A percentile compares a stretch with the other conserved stretches of the same genome.
These are phyloP conservation scores for Auriculariales sp. DNA, from an alignment of 768 basidiomycete genomes.

Conservation along the genomic window DNA sequence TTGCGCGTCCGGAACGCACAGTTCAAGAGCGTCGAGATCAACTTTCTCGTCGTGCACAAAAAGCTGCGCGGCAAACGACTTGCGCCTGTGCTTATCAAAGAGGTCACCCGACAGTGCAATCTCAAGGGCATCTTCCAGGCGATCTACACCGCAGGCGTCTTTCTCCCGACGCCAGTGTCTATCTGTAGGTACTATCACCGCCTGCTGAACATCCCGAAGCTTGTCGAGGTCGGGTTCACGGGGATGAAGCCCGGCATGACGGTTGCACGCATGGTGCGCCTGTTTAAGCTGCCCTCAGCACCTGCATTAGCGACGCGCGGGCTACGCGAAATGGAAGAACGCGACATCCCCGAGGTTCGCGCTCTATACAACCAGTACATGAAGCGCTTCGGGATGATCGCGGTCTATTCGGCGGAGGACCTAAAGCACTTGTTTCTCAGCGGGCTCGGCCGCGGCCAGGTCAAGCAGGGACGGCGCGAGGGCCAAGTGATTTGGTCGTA, in stretches of 20 bases:
- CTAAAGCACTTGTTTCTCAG: conserved; percentile 77
- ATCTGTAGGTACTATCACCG: conserved; percentile 82
- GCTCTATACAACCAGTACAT: conserved; percentile 66
- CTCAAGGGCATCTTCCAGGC: conserved; percentile 89
- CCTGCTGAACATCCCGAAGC: conserved; percentile 78
- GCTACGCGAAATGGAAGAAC: conserved; percentile 77
- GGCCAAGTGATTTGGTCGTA: conserved; percentile 93
- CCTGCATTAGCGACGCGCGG: conserved; percentile 34
- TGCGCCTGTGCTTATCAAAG: conserved; percentile 92
- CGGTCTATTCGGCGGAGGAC: conserved; percentile 63
- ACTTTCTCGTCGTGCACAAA: conserved; percentile 96
- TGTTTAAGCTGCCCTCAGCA: conserved; percentile 48
- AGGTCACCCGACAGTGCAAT: conserved; percentile 86
- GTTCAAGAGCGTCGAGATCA: conserved; percentile 77
- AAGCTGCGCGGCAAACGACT: conserved; percentile 90
- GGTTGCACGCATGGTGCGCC: conserved; percentile 74
- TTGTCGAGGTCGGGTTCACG: conserved; percentile 84
- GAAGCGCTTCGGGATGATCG: conserved; percentile 72
- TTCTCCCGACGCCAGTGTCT: conserved; percentile 86
- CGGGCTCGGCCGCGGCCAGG: conserved; percentile 49
- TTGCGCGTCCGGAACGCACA: conserved; percentile 66
- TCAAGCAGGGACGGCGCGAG: conserved; percentile 33
- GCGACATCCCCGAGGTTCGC: conserved; percentile 56
- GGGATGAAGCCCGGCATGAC: conserved; percentile 77
- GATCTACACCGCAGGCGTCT: conserved; percentile 88